These are phyloP conservation scores for Oryza longistaminata DNA, from an alignment of 176 grass and related monocot species.

Conservation along the genomic window DNA sequence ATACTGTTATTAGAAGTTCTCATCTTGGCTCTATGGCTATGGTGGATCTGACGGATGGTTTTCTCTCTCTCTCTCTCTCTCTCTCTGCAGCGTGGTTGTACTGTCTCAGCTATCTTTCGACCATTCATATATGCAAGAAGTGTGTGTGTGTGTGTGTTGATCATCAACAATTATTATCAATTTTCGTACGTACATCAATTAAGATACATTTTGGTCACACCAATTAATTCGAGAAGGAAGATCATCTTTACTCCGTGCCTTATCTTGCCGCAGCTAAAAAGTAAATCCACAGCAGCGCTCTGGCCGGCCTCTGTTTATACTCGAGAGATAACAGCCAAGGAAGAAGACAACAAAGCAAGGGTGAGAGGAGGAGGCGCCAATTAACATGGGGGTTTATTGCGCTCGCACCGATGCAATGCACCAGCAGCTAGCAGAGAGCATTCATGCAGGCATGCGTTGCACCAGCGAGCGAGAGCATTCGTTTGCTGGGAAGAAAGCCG, in stretches of 20 bases:
- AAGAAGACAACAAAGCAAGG: background rate
- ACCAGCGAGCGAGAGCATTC: background rate
- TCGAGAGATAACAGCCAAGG: background rate
- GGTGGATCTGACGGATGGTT: no score
- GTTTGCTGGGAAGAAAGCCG: constrained; percentile 17
- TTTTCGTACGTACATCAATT: background rate
- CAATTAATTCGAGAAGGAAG: background rate
- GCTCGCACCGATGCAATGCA: background rate
- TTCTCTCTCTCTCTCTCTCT: no score
- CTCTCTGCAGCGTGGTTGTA: no score
- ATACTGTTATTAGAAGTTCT: no score
- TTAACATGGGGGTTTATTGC: background rate
- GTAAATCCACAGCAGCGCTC: no score
- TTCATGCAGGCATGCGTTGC: background rate
- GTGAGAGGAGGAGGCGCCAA: no score
- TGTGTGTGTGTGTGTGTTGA: no score
- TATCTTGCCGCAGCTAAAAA: background rate
- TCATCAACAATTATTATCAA: no score
- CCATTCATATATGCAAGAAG: no score
- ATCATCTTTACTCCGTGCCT: background rate
- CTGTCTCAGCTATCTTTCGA: no score
- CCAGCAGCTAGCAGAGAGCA: background rate
- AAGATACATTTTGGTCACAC: background rate
- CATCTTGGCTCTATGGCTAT: no score
- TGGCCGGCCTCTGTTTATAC: background rate